These are phyloP conservation scores for Thelephora ganbajun DNA, from an alignment of 768 basidiomycete species.

Conservation along the genomic window DNA sequence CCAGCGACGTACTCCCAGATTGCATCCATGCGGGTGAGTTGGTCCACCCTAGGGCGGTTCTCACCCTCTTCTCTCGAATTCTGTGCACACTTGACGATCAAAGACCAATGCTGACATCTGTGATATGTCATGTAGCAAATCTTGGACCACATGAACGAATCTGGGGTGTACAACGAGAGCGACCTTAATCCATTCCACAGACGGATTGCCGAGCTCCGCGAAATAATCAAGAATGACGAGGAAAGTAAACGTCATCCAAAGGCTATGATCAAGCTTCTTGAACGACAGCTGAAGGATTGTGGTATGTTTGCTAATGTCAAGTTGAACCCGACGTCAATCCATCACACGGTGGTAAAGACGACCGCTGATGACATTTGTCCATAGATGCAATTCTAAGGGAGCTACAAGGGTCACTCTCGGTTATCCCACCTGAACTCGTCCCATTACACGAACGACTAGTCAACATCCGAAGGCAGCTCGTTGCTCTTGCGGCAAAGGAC, in stretches of 20 bases:
- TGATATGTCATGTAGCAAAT: slow-evolving; percentile 55
- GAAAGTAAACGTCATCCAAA: slow-evolving; percentile 74
- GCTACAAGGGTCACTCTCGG: slow-evolving; percentile 74
- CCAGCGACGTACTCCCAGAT: slow-evolving; percentile 95
- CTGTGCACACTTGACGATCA: not conserved
- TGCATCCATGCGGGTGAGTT: slow-evolving; percentile 87
- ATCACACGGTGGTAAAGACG: not conserved
- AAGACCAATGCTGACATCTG: not conserved
- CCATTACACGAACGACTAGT: slow-evolving; percentile 87
- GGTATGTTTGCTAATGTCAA: slow-evolving; percentile 37
- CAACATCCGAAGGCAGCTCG: slow-evolving; percentile 76
- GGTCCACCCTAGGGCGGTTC: not conserved
- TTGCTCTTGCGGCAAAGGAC: slow-evolving; percentile 77
- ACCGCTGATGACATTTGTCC: slow-evolving; percentile 1
- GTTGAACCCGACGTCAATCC: slow-evolving; percentile 1
- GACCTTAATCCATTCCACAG: slow-evolving; percentile 82
- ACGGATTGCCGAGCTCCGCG: slow-evolving; percentile 65
- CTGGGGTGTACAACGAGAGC: slow-evolving; percentile 82
- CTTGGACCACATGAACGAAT: slow-evolving; percentile 90
- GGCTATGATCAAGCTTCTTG: slow-evolving; percentile 78
- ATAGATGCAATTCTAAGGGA: slow-evolving; percentile 64
- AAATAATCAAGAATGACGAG: slow-evolving; percentile 74
- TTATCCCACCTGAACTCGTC: slow-evolving; percentile 79
- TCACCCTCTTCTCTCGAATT: too few relatives aligned
- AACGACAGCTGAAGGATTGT: slow-evolving; percentile 83